These are phyloP conservation scores for Choiromyces venosus DNA, from an alignment of 495 filamentous ascomycete genomes.

Conservation along the genomic window DNA sequence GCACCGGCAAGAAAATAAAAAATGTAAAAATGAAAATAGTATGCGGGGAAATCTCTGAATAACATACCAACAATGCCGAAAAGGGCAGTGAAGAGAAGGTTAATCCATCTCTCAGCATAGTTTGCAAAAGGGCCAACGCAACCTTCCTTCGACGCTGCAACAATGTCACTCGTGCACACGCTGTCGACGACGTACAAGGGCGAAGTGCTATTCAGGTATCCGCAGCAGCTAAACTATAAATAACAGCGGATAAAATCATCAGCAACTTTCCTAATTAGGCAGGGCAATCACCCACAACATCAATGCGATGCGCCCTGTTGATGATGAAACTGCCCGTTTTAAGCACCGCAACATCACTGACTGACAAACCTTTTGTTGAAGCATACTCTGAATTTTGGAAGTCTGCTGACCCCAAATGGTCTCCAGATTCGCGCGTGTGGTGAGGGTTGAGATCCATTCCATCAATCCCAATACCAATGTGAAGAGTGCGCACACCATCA, in stretches of 20 bases:
- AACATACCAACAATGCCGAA: slow-evolving; percentile 64
- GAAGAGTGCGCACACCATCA: slow-evolving; percentile 57
- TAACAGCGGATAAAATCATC: neutral
- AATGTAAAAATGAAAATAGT: neutral
- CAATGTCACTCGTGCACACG: slow-evolving; percentile 56
- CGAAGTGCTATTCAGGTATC: slow-evolving; percentile 61
- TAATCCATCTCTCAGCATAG: slow-evolving; percentile 62
- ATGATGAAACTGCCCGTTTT: slow-evolving; percentile 7
- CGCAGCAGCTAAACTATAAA: slow-evolving; percentile 65
- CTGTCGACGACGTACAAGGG: slow-evolving; percentile 59
- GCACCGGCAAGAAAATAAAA: neutral
- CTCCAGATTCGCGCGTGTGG: slow-evolving; percentile 54
- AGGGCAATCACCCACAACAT: slow-evolving; percentile 10
- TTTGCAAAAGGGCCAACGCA: slow-evolving; percentile 58
- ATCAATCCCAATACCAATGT: slow-evolving; percentile 60
- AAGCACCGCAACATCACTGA: neutral
- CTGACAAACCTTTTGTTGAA: slow-evolving; percentile 58
- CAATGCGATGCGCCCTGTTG: neutral
- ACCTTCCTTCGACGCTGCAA: slow-evolving; percentile 60
- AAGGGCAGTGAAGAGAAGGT: slow-evolving; percentile 66
- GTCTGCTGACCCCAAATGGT: slow-evolving; percentile 54
- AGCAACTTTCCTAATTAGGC: neutral
- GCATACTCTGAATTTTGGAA: slow-evolving; percentile 52
- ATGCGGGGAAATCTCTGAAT: slow-evolving; percentile 5
- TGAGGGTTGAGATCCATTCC: slow-evolving; percentile 66